Evolutionary conservation across 1,139 yeast genomes (phyloP).

Genomic region (Taphrina sp.): DNA sequence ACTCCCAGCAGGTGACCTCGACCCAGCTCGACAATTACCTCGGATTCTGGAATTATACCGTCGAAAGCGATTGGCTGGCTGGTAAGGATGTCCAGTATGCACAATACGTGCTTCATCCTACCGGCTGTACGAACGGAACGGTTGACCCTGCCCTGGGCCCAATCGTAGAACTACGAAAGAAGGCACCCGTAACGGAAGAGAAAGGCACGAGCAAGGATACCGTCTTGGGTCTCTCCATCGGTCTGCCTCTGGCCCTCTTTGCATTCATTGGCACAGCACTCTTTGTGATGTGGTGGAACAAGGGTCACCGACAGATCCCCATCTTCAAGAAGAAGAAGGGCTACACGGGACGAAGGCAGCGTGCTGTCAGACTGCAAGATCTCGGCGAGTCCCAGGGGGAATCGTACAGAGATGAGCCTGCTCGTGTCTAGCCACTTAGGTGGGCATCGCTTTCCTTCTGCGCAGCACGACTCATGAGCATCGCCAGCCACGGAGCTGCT

Average conservation of each 20-base stretch:
- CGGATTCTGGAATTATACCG: constrained; percentile 30
- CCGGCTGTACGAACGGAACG: constrained; percentile 6
- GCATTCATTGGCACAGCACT: constrained; percentile 26
- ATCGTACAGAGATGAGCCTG: constrained; percentile 8
- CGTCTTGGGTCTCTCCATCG: constrained; percentile 21
- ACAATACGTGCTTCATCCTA: constrained; percentile 10
- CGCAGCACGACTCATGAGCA: no score
- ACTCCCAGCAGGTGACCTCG: constrained; percentile 18
- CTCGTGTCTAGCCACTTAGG: no score
- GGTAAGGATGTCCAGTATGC: constrained; percentile 19
- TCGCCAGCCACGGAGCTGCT: no score
- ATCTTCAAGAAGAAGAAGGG: constrained; percentile 10
- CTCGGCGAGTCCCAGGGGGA: constrained; percentile 1
- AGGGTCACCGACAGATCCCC: constrained; percentile 29
- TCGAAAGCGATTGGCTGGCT: constrained; percentile 15
- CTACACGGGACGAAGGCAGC: constrained; percentile 23
- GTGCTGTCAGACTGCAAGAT: constrained; percentile 15
- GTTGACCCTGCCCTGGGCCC: constrained; percentile 17
- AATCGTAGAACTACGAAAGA: constrained; percentile 15
- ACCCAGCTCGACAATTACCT: constrained; percentile 4
- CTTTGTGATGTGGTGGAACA: constrained; percentile 31
- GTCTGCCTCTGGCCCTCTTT: constrained; percentile 23
- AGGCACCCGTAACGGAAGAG: constrained; percentile 5
- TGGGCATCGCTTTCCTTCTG: no score
- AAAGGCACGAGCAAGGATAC: constrained; percentile 10